phyloP scores from a whole-genome alignment of 805 yeast species.

The Lachancea mirantina region DNA sequence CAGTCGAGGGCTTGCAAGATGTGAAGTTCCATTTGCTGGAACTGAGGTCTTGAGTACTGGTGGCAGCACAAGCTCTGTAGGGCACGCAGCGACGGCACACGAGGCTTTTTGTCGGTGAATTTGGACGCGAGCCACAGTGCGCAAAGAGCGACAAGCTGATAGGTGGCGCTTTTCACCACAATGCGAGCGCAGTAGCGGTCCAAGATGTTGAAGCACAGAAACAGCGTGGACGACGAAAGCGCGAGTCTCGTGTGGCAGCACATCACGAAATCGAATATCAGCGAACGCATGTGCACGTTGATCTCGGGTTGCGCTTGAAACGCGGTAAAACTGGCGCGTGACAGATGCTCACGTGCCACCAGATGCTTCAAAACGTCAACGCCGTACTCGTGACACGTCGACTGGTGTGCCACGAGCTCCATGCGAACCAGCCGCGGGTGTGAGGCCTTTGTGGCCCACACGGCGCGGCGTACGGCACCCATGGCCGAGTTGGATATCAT shows the following conservation, averaged over 20 bases:
- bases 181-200: slow-evolving; percentile 83
- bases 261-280: slow-evolving; percentile 72
- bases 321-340: slow-evolving; percentile 24
- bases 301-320: slow-evolving; percentile 36
- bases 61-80: slow-evolving; percentile 51
- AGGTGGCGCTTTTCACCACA: slow-evolving; percentile 71
- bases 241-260: slow-evolving; percentile 61
- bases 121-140: slow-evolving; percentile 88
- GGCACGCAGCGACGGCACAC: slow-evolving; percentile 47
- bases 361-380: slow-evolving; percentile 35
- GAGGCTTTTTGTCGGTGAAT: slow-evolving; percentile 59
- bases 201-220: slow-evolving; percentile 59
- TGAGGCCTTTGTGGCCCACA: slow-evolving; percentile 27
- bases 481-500: slow-evolving; percentile 4
- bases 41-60: slow-evolving; percentile 47
- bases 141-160: slow-evolving; percentile 80
- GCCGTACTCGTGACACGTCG: slow-evolving; percentile 39
- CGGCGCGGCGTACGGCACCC: slow-evolving; percentile 8
- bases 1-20: slow-evolving; percentile 57
- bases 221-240: slow-evolving; percentile 58
- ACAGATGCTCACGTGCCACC: slow-evolving; percentile 28
- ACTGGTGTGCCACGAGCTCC: slow-evolving; percentile 42
- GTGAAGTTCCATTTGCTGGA: slow-evolving; percentile 64
- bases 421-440: slow-evolving; percentile 37
- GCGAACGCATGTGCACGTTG: slow-evolving; percentile 53